These are phyloP conservation scores for Zymoseptoria tritici DNA, from an alignment of 2,329 filamentous ascomycete genomes.

Conservation along the genomic window DNA sequence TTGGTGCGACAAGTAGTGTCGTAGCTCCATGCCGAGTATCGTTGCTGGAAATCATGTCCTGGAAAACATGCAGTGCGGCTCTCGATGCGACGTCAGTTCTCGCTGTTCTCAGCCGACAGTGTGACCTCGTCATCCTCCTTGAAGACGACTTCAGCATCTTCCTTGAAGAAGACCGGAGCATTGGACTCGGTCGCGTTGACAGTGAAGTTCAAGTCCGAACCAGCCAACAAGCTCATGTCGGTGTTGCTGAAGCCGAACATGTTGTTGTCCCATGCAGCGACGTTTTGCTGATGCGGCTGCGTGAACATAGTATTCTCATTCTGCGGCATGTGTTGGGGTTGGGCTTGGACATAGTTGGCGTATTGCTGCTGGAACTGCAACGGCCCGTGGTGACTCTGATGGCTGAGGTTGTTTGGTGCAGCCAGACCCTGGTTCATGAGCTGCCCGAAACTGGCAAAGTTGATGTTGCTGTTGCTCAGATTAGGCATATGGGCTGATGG, in stretches of 20 bases:
- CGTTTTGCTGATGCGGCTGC: constrained; percentile 1
- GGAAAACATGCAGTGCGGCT: not conserved
- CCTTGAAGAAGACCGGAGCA: constrained; percentile 21
- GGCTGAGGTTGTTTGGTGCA: not conserved
- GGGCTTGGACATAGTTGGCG: not conserved
- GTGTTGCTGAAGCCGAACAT: constrained; percentile 3
- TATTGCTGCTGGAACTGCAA: constrained; percentile 1
- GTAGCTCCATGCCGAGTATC: constrained; percentile 1
- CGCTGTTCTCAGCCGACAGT: constrained; percentile 24
- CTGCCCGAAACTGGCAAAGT: constrained; percentile 6
- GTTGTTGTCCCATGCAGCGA: constrained; percentile 5
- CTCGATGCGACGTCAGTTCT: constrained; percentile 3
- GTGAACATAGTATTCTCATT: constrained; percentile 7
- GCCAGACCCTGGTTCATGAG: not conserved
- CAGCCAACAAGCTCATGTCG: not conserved
- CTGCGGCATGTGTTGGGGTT: not conserved
- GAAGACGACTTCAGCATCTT: constrained; percentile 4
- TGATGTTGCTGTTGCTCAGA: constrained; percentile 1
- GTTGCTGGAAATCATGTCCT: not conserved
- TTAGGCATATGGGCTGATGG: constrained; percentile 5
- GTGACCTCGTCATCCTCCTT: constrained; percentile 27
- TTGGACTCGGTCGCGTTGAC: constrained; percentile 13
- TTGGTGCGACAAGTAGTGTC: not conserved
- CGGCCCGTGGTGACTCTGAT: constrained; percentile 1
- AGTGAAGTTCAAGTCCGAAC: constrained; percentile 6